Percentiles rank a stretch among this genome's conserved stretches.
Conservation (phyloP, 2,329 filamentous ascomycete species). For the Corinectria fuckeliana region DNA sequence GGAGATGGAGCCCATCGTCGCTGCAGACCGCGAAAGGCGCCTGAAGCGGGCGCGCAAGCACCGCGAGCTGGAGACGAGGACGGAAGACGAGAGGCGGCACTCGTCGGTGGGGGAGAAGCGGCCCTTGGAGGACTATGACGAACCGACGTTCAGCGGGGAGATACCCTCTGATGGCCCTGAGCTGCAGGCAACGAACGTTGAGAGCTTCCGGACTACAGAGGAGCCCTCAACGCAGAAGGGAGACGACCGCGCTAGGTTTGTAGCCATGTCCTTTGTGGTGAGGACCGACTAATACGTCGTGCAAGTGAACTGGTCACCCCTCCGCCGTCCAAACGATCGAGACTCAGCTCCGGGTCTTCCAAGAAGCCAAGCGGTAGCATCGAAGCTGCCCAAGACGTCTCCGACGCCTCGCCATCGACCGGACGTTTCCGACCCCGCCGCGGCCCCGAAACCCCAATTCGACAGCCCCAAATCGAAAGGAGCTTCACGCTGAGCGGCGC, state of each 20-base stretch:
- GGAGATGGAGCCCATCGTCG: slow-evolving; percentile 54
- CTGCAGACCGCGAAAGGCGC: slow-evolving; percentile 49
- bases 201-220: slow-evolving; percentile 8
- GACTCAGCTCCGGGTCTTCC: slow-evolving; percentile 29
- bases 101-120: slow-evolving; percentile 30
- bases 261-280: not conserved
- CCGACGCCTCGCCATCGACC: slow-evolving; percentile 34
- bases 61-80: slow-evolving; percentile 26
- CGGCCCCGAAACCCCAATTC: slow-evolving; percentile 10
- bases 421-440: slow-evolving; percentile 20
- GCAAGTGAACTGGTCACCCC: slow-evolving; percentile 45
- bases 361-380: slow-evolving; percentile 23
- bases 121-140: slow-evolving; percentile 25
- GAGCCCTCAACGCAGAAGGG: slow-evolving; percentile 18
- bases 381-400: slow-evolving; percentile 19
- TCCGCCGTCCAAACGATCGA: slow-evolving; percentile 49
- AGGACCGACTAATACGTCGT: slow-evolving; percentile 21
- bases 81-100: slow-evolving; percentile 21
- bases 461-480: slow-evolving; percentile 9
- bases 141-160: not conserved
- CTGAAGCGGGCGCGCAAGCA: slow-evolving; percentile 36
- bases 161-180: not conserved
- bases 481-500: slow-evolving; percentile 8
- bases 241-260: slow-evolving; percentile 33
- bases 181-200: not conserved